These are phyloP conservation scores for Eudorina sp. DNA, from an alignment of 139 green algal genomes.

Conservation along the genomic window DNA sequence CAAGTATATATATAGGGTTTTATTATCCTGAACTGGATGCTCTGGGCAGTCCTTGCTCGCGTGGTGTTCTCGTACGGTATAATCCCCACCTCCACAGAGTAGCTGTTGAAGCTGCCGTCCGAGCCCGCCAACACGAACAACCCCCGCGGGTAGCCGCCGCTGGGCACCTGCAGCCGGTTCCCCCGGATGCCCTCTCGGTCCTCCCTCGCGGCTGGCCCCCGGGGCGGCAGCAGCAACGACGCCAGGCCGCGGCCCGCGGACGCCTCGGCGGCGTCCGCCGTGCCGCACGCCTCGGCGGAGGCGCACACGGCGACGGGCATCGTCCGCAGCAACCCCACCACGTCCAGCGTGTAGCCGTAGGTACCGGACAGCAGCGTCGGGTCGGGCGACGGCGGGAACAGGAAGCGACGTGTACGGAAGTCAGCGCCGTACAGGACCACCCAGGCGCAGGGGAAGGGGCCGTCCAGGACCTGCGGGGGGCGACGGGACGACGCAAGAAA, in stretches of 20 bases:
- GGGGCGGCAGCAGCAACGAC: neutral
- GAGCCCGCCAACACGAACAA: neutral
- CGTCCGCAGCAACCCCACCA: neutral
- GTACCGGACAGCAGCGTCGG: neutral
- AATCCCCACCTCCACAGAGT: constrained; percentile 5
- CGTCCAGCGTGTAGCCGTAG: constrained; percentile 28
- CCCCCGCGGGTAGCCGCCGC: neutral
- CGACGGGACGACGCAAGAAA: neutral
- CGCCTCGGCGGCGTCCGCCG: neutral
- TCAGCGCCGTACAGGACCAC: neutral
- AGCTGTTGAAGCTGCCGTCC: constrained; percentile 7
- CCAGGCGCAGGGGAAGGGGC: constrained; percentile 18
- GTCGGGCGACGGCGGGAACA: constrained; percentile 24
- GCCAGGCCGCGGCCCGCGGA: too few species aligned
- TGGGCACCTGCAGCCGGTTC: neutral
- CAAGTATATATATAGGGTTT: neutral
- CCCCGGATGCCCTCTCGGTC: neutral
- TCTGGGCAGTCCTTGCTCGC: neutral
- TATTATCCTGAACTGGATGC: neutral
- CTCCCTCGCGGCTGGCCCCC: neutral
- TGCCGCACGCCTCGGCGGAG: neutral
- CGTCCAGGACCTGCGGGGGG: neutral
- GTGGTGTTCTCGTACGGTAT: neutral
- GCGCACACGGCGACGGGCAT: neutral
- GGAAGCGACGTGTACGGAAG: constrained; percentile 16